These are phyloP conservation scores for Trichosanthes truncata DNA, from an alignment of 306 rosid species.

Conservation along the genomic window DNA sequence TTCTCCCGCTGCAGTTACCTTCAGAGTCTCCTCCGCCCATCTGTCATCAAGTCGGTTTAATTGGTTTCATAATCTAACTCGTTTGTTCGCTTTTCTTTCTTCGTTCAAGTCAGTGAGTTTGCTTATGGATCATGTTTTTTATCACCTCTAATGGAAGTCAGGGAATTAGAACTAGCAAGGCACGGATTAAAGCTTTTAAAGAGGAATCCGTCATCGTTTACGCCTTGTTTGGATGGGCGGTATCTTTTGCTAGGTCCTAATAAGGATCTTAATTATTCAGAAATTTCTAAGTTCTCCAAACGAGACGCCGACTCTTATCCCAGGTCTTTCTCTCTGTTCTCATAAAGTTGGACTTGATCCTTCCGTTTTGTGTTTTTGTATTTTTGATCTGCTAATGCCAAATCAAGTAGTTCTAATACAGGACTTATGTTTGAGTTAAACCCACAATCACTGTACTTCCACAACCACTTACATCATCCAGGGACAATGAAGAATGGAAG, in stretches of 20 bases:
- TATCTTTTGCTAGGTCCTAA: slow-evolving; percentile 78
- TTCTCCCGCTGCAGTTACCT: slow-evolving; percentile 94
- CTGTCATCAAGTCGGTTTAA: slow-evolving; percentile 42
- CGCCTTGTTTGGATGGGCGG: slow-evolving; percentile 85
- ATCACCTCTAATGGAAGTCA: slow-evolving; percentile 8
- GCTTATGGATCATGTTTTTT: background rate
- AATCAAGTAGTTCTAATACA: background rate
- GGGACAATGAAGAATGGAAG: background rate
- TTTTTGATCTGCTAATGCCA: background rate
- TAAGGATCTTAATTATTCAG: slow-evolving; percentile 50
- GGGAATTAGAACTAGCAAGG: slow-evolving; percentile 58
- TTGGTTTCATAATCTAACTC: background rate
- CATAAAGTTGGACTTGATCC: background rate
- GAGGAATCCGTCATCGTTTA: slow-evolving; percentile 82
- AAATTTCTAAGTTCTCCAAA: slow-evolving; percentile 75
- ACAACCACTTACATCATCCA: background rate
- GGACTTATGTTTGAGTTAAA: background rate
- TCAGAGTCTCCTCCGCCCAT: slow-evolving; percentile 86
- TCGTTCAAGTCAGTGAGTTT: background rate
- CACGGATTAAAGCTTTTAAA: slow-evolving; percentile 80
- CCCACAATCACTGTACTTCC: background rate
- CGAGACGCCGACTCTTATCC: slow-evolving; percentile 75
- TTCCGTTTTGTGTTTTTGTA: background rate
- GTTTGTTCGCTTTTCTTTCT: background rate
- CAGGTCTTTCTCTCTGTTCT: slow-evolving; percentile 25